Conservation (phyloP, 306 rosid species). For the Pterocarpus santalinus region DNA sequence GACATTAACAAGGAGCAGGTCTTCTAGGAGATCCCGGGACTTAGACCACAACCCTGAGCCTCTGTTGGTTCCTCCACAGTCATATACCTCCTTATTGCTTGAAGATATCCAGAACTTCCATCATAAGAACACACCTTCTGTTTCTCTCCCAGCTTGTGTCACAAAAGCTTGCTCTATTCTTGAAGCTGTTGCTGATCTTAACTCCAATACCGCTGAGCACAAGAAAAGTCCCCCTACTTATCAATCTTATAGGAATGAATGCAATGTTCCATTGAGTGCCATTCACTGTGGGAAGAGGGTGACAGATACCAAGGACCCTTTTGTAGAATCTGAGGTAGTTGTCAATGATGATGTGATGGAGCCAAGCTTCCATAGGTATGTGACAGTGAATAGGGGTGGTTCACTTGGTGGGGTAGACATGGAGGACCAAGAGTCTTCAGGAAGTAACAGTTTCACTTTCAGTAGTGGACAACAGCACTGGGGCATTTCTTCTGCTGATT, state of each 20-base stretch:
- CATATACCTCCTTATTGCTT: constrained; percentile 77
- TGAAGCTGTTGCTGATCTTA: constrained; percentile 96
- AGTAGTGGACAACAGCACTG: constrained; percentile 58
- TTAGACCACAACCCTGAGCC: constrained; percentile 76
- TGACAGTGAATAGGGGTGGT: constrained; percentile 84
- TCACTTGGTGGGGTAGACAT: constrained; percentile 57
- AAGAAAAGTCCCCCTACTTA: constrained; percentile 49
- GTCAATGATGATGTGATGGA: constrained; percentile 78
- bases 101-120: constrained; percentile 94
- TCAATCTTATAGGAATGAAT: constrained; percentile 55
- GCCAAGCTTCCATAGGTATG: constrained; percentile 95
- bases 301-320: constrained; percentile 47
- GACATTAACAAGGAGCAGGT: constrained; percentile 79
- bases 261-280: constrained; percentile 30
- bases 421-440: constrained; percentile 93
- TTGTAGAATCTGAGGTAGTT: constrained; percentile 81
- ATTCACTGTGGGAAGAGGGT: constrained; percentile 46
- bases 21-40: constrained; percentile 86
- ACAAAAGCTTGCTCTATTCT: constrained; percentile 93
- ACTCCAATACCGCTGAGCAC: constrained; percentile 68
- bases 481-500: constrained; percentile 75
- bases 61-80: constrained; percentile 52
- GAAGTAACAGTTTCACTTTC: constrained; percentile 82
- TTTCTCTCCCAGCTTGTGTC: constrained; percentile 86
- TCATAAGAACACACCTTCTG: constrained; percentile 70